A percentile compares a stretch with the other conserved stretches of the same genome.
These are phyloP conservation scores for Colletotrichum lini DNA, from an alignment of 2,329 filamentous ascomycete species.

Conservation along the genomic window DNA sequence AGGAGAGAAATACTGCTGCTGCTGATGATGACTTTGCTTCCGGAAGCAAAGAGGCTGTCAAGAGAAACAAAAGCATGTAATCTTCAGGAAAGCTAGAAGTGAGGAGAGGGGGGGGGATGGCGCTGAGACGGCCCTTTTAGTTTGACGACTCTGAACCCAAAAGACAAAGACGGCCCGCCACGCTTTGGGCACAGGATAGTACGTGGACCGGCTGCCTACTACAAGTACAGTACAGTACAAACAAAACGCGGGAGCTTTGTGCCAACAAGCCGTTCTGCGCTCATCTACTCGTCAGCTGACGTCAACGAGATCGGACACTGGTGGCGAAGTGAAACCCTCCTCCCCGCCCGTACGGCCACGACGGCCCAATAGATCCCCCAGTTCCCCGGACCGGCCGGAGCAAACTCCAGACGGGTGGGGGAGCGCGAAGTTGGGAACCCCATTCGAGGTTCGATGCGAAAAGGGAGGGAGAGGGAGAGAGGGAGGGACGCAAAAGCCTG, in stretches of 20 bases:
- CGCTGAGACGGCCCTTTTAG: constrained; percentile 21
- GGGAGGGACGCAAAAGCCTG: background rate
- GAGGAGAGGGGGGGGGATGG: background rate
- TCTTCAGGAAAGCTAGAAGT: too few relatives aligned
- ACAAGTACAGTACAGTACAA: background rate
- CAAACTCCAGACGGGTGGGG: constrained; percentile 13
- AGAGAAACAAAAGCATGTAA: background rate
- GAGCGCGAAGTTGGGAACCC: background rate
- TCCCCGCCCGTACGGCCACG: background rate
- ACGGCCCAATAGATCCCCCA: background rate
- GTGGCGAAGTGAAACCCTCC: constrained; percentile 35
- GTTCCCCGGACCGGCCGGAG: constrained; percentile 26
- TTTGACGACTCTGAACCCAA: background rate
- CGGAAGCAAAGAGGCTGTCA: constrained; percentile 14
- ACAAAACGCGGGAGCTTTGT: constrained; percentile 6
- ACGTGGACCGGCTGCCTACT: background rate
- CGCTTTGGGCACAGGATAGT: background rate
- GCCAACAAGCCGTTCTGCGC: constrained; percentile 4
- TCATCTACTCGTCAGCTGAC: constrained; percentile 40
- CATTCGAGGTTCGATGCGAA: background rate
- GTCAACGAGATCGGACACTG: constrained; percentile 41
- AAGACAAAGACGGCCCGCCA: constrained; percentile 3
- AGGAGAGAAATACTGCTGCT: background rate
- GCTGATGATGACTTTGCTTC: background rate
- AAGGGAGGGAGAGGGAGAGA: too few relatives aligned